Conservation (phyloP, 768 basidiomycete genomes). For the Holtermannia corniformis region DNA sequence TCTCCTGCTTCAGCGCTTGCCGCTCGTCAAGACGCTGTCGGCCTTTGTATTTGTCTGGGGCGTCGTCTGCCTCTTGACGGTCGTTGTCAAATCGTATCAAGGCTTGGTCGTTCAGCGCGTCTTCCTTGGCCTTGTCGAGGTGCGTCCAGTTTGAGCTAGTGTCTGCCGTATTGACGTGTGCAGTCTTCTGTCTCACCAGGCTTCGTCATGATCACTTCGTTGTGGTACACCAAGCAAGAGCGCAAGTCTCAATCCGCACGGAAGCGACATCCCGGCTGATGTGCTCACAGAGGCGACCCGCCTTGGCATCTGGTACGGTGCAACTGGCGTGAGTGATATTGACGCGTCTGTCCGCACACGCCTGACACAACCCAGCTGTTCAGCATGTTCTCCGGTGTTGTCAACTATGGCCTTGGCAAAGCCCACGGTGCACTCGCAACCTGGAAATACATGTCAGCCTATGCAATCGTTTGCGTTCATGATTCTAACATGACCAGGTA, state of each 20-base stretch:
- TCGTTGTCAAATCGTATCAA: slow-evolving; percentile 22
- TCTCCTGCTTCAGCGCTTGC: slow-evolving; percentile 23
- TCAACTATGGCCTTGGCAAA: slow-evolving; percentile 42
- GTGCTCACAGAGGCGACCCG: slow-evolving; percentile 25
- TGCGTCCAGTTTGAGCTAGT: slow-evolving; percentile 1
- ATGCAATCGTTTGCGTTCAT: slow-evolving; percentile 1
- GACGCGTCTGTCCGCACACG: neutral
- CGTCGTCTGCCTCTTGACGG: slow-evolving; percentile 31
- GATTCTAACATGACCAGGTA: slow-evolving; percentile 5
- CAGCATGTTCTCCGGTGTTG: slow-evolving; percentile 39
- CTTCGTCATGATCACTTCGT: slow-evolving; percentile 39
- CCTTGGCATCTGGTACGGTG: slow-evolving; percentile 40
- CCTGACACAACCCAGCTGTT: slow-evolving; percentile 29
- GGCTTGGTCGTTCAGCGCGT: slow-evolving; percentile 38
- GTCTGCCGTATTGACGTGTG: neutral
- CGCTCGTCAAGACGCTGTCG: slow-evolving; percentile 19
- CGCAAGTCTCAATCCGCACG: too few relatives aligned
- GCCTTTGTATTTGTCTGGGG: slow-evolving; percentile 33
- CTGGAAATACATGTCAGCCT: slow-evolving; percentile 40
- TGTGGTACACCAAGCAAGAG: slow-evolving; percentile 42
- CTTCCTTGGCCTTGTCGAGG: slow-evolving; percentile 35
- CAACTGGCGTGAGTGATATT: slow-evolving; percentile 35
- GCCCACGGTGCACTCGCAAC: slow-evolving; percentile 17
- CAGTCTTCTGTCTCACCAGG: slow-evolving; percentile 39
- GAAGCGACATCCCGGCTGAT: neutral